These are phyloP conservation scores for Domatiomyces catenatus DNA, from an alignment of 2,329 filamentous ascomycete genomes.

Conservation along the genomic window DNA sequence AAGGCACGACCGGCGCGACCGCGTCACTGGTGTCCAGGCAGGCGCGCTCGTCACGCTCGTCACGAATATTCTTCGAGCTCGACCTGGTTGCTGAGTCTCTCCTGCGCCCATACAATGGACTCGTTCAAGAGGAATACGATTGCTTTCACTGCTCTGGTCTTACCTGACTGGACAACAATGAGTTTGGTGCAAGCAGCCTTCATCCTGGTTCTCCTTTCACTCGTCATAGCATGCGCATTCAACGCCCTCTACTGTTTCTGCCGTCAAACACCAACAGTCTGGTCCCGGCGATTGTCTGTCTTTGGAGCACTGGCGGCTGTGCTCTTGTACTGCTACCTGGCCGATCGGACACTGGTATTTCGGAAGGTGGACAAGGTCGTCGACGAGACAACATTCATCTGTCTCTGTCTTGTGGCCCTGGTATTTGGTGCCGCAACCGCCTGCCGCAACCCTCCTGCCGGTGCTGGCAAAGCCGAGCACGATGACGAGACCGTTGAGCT, in stretches of 20 bases:
- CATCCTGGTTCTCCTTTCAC: background rate
- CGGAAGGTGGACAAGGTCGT: constrained; percentile 36
- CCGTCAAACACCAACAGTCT: background rate
- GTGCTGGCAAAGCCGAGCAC: background rate
- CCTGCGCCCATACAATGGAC: background rate
- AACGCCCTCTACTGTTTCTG: background rate
- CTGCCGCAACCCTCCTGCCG: background rate
- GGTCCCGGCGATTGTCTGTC: background rate
- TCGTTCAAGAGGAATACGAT: background rate
- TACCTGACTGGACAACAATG: background rate
- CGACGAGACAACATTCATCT: constrained; percentile 7
- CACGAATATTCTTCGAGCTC: background rate
- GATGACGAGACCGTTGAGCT: constrained; percentile 18
- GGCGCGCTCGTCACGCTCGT: too few relatives aligned
- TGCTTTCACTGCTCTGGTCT: background rate
- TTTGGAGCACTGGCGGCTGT: constrained; percentile 13
- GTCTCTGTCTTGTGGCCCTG: constrained; percentile 16
- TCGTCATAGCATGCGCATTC: background rate
- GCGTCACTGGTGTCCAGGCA: background rate
- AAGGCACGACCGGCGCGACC: too few relatives aligned
- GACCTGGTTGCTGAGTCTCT: background rate
- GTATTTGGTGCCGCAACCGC: constrained; percentile 9
- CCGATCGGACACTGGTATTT: constrained; percentile 41
- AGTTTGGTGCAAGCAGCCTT: background rate
- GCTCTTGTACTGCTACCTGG: constrained; percentile 34